phyloP scores from a whole-genome alignment of 345 rosid species.

The Cardamine occulta region DNA sequence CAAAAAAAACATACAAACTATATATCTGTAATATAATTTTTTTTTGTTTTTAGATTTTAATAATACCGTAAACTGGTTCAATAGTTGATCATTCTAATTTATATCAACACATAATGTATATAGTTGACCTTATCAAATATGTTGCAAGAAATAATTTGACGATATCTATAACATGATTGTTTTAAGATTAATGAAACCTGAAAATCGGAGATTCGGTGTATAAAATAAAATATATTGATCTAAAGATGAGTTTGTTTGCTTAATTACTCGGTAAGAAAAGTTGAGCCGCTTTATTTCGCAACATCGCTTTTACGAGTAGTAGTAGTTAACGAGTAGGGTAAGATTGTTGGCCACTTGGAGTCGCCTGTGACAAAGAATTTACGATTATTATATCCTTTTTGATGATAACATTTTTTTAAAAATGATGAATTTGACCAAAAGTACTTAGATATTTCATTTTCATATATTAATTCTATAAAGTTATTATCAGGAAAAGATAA shows the following conservation, averaged over 20 bases:
- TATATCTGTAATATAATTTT: too few relatives aligned
- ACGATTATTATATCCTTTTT: constrained; percentile 30
- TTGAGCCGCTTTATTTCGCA: constrained; percentile 41
- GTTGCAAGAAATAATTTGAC: background rate
- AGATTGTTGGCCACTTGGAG: constrained; percentile 44
- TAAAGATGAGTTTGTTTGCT: constrained; percentile 11
- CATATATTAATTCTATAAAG: constrained; percentile 29
- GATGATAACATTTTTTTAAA: constrained; percentile 24
- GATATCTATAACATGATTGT: background rate
- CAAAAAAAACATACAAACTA: background rate
- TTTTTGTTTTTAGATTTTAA: background rate
- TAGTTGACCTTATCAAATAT: background rate
- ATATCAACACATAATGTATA: background rate
- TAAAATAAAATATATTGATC: constrained; percentile 11
- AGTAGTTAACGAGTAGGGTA: constrained; percentile 49
- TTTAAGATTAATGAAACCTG: constrained; percentile 10
- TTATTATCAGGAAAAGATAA: constrained; percentile 34
- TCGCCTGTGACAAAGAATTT: constrained; percentile 38
- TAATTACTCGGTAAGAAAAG: constrained; percentile 32
- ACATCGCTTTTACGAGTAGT: constrained; percentile 41
- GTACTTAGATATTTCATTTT: constrained; percentile 23
- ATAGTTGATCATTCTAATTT: background rate
- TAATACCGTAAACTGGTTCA: background rate
- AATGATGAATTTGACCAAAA: constrained; percentile 37
- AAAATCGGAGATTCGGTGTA: background rate